Percentiles rank a stretch among this genome's conserved stretches.
These are phyloP conservation scores for Prunus mira DNA, from an alignment of 306 rosid genomes.

Conservation along the genomic window DNA sequence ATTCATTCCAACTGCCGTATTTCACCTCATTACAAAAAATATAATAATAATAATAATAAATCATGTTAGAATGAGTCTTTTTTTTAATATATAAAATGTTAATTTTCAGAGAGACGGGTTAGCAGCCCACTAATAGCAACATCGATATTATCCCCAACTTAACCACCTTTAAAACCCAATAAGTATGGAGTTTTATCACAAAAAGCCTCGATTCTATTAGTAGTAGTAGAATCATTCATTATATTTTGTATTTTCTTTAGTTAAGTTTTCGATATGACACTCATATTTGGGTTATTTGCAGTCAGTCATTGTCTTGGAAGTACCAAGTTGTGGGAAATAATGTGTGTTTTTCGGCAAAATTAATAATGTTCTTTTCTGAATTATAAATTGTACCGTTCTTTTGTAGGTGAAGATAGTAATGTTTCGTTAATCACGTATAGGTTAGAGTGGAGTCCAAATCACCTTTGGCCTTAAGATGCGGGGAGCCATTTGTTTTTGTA, in stretches of 20 bases:
- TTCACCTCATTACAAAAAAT: neutral
- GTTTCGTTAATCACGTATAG: too few species aligned
- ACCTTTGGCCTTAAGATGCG: neutral
- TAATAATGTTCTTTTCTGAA: neutral
- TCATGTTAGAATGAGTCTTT: too few species aligned
- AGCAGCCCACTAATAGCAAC: too few species aligned
- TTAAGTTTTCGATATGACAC: accelerated
- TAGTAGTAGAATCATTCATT: too few species aligned
- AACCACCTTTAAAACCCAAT: too few species aligned
- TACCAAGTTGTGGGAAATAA: neutral
- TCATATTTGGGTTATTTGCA: neutral
- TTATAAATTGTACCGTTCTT: neutral
- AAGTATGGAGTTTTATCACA: accelerated
- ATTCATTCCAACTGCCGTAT: neutral
- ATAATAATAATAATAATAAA: too few species aligned
- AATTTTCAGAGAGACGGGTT: too few species aligned
- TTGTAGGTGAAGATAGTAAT: neutral
- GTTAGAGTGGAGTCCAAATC: neutral
- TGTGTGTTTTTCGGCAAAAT: neutral
- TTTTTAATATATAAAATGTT: too few species aligned
- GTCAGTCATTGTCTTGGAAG: neutral
- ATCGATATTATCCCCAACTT: too few species aligned
- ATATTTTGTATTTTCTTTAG: too few species aligned
- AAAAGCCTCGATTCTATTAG: too few species aligned
- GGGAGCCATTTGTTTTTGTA: neutral